phyloP scores from a whole-genome alignment of 345 rosid species.

The Pelargonium nanum region DNA sequence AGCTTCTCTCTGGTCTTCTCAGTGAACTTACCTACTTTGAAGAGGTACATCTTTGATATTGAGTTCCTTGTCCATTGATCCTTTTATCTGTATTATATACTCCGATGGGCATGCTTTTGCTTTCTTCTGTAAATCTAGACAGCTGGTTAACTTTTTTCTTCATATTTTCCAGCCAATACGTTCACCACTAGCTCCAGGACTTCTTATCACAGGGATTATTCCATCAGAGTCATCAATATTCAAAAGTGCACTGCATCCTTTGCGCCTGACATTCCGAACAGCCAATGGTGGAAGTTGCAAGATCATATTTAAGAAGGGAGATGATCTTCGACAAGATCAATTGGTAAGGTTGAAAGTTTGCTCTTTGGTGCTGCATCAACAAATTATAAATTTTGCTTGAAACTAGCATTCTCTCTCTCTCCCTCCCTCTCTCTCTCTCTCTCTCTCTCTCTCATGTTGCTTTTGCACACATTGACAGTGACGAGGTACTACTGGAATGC shows the following conservation, averaged over 20 bases:
- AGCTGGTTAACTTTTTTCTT: conserved; percentile 10
- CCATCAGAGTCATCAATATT: conserved; percentile 92
- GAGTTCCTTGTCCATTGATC: conserved; percentile 8
- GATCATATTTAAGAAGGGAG: conserved; percentile 94
- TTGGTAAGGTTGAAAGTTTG: conserved; percentile 38
- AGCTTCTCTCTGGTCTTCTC: conserved; percentile 89
- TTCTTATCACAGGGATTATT: conserved; percentile 79
- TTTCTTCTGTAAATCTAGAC: not conserved
- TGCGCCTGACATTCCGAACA: conserved; percentile 77
- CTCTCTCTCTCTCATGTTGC: not conserved
- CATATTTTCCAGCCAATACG: conserved; percentile 69
- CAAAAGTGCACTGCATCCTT: conserved; percentile 83
- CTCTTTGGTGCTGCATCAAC: conserved; percentile 8
- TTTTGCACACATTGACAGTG: not conserved
- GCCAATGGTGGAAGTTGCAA: conserved; percentile 67
- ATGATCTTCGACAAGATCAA: conserved; percentile 97
- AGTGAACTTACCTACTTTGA: conserved; percentile 96
- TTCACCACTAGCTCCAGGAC: conserved; percentile 70
- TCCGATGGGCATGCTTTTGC: not conserved
- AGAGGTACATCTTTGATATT: conserved; percentile 44
- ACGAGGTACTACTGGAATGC: no score
- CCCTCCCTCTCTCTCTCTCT: not conserved
- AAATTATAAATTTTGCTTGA: not conserved
- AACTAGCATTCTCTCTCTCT: not conserved
- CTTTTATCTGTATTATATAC: not conserved